Percentiles rank a stretch among this genome's conserved stretches.
Conservation (phyloP, 192 early-diverging fungal species). For the Mortierella antarctica region DNA sequence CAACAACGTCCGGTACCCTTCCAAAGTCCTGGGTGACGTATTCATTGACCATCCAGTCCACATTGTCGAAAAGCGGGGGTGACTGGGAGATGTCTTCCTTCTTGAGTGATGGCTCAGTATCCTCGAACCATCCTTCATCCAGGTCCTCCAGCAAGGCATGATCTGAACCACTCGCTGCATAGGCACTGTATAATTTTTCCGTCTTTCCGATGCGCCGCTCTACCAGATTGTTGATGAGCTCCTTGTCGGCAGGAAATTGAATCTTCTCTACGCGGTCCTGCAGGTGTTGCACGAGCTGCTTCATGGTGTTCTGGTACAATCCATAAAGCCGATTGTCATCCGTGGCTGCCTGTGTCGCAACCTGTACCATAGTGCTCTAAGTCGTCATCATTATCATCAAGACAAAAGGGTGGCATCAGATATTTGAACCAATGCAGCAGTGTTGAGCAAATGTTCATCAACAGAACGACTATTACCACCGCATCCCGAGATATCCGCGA, state of each 20-base stretch:
- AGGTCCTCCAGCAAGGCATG: neutral
- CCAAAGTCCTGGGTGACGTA: too few species aligned
- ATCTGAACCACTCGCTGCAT: neutral
- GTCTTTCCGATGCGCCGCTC: neutral
- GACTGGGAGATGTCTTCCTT: too few species aligned
- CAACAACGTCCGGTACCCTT: too few species aligned
- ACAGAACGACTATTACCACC: too few species aligned
- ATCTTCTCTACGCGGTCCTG: neutral
- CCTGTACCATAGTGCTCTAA: neutral
- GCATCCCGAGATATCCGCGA: neutral
- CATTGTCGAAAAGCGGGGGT: too few species aligned
- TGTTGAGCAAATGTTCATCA: too few species aligned
- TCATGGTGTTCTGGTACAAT: slow-evolving; percentile 21
- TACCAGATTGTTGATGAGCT: neutral
- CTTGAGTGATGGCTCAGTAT: neutral
- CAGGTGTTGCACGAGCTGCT: neutral
- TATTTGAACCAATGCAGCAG: too few species aligned
- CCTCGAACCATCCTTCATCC: slow-evolving; percentile 4
- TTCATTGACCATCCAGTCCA: too few species aligned
- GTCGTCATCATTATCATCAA: too few species aligned
- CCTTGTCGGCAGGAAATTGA: neutral
- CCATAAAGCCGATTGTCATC: slow-evolving; percentile 22
- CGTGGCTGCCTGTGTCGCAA: slow-evolving; percentile 6
- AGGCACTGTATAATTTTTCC: neutral
- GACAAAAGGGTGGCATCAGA: neutral